Percentiles rank a stretch among this genome's conserved stretches.
Conservation (phyloP, 345 rosid species). For the Populus euphratica region DNA sequence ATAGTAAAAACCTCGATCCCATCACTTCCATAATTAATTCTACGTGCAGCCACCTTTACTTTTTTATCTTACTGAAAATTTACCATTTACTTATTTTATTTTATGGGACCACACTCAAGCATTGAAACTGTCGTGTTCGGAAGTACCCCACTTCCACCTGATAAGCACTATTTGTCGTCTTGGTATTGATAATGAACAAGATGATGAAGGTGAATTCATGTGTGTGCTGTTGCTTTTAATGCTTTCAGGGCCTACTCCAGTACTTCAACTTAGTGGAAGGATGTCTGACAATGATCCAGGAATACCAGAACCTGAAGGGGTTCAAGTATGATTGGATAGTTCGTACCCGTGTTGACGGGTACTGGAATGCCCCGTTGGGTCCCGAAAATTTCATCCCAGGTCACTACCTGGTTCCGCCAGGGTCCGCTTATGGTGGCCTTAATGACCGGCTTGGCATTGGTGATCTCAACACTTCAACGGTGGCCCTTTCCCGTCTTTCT, state of each 20-base stretch:
- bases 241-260: constrained; percentile 72
- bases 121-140: not conserved
- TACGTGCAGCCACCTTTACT: no score
- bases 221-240: not conserved
- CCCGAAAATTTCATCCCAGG: constrained; percentile 59
- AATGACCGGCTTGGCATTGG: constrained; percentile 93
- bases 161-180: not conserved
- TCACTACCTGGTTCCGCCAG: constrained; percentile 67
- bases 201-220: not conserved
- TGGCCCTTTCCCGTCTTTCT: constrained; percentile 81
- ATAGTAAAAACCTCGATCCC: no score
- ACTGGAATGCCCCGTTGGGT: constrained; percentile 64
- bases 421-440: constrained; percentile 85
- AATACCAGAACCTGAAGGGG: constrained; percentile 45
- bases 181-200: not conserved
- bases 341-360: constrained; percentile 91
- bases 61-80: no score
- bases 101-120: no score
- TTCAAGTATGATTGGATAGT: constrained; percentile 86
- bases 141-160: not conserved
- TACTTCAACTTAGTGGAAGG: constrained; percentile 86
- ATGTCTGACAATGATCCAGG: constrained; percentile 58
- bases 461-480: constrained; percentile 48
- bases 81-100: no score
- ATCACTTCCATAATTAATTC: no score